Percentiles rank a stretch among this genome's conserved stretches.
phyloP scores from a whole-genome alignment of 768 basidiomycete genomes.

The Pleurotus giganteus region DNA sequence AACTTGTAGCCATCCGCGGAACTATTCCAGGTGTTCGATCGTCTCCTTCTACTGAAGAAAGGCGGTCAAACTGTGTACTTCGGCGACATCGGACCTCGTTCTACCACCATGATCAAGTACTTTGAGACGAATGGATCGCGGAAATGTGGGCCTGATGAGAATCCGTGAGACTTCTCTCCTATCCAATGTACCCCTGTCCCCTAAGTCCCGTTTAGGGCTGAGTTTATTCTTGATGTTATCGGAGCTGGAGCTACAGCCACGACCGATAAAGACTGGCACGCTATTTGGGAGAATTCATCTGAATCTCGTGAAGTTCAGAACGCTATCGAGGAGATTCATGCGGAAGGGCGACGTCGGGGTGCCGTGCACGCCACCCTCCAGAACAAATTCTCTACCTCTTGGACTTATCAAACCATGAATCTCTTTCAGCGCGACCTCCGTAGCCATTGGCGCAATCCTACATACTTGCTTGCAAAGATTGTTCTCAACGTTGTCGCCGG shows the following conservation, averaged over 20 bases:
- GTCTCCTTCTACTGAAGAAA: conserved; percentile 58
- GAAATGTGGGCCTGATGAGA: conserved; percentile 49
- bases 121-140: conserved; percentile 59
- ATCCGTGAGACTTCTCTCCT: conserved; percentile 43
- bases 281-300: conserved; percentile 15
- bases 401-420: conserved; percentile 43
- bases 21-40: conserved; percentile 47
- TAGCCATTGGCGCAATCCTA: conserved; percentile 55
- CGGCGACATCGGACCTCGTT: conserved; percentile 53
- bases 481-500: conserved; percentile 54
- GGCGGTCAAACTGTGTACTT: conserved; percentile 65
- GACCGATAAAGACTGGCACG: conserved; percentile 53
- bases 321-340: conserved; percentile 47
- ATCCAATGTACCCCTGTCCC: conserved; percentile 9
- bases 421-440: conserved; percentile 42
- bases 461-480: conserved; percentile 59
- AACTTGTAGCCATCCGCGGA: conserved; percentile 23
- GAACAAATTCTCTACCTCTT: conserved; percentile 50
- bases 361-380: conserved; percentile 34
- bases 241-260: conserved; percentile 70
- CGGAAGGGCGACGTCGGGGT: conserved; percentile 45
- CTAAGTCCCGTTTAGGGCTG: conserved; percentile 39
- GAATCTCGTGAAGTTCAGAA: conserved; percentile 13
- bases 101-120: conserved; percentile 53
- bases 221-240: conserved; percentile 67